Conservation (phyloP, 169 alveolate species). For the Besnoitia besnoiti region DNA sequence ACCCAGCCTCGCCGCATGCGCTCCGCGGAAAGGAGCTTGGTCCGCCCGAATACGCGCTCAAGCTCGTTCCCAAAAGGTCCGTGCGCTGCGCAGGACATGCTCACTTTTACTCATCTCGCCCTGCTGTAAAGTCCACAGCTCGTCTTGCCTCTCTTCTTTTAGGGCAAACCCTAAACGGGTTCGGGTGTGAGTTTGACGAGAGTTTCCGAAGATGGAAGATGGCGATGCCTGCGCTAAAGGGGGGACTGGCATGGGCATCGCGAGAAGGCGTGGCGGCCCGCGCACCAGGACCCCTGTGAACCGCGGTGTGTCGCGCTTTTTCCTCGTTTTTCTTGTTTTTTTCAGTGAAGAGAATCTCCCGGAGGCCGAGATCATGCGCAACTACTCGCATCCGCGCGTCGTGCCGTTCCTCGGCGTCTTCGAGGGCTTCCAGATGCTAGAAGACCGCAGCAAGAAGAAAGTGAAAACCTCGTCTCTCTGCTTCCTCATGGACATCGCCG, state of each 20-base stretch:
- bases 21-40: background rate
- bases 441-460: conserved; percentile 45
- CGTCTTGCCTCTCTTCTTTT: no score
- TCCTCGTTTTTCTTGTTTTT: background rate
- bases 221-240: no score
- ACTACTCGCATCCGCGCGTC: conserved; percentile 54
- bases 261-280: no score
- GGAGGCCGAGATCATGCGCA: conserved; percentile 63
- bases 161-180: no score
- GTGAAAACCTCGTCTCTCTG: conserved; percentile 26
- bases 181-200: no score
- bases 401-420: conserved; percentile 57
- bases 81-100: no score
- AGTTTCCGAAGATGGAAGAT: no score
- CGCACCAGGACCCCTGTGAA: background rate
- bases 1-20: background rate
- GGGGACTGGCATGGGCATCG: no score
- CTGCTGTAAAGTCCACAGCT: no score
- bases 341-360: conserved; percentile 59
- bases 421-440: conserved; percentile 54
- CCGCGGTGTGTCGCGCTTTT: background rate
- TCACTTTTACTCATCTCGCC: no score
- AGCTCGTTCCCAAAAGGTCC: conserved; percentile 54
- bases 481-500: conserved; percentile 61
- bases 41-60: conserved; percentile 49